These are phyloP conservation scores for Baorangia bicolor DNA, from an alignment of 768 basidiomycete species.

Conservation along the genomic window DNA sequence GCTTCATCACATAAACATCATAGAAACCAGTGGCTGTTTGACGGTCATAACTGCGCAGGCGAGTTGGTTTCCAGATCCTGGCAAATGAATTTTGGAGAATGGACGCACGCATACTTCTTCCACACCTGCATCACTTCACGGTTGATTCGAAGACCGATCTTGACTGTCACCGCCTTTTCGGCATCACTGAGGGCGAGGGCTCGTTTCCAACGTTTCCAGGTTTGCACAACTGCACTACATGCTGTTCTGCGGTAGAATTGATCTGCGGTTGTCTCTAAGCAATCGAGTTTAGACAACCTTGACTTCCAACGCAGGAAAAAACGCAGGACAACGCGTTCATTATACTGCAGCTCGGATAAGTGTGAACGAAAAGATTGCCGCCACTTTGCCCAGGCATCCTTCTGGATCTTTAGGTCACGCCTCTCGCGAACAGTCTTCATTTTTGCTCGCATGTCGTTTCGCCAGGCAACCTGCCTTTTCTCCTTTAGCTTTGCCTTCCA, in stretches of 20 bases:
- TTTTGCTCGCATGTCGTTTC: constrained; percentile 66
- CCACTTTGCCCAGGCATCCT: constrained; percentile 68
- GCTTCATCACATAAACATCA: constrained; percentile 43
- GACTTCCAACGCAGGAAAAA: constrained; percentile 56
- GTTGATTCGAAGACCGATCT: constrained; percentile 49
- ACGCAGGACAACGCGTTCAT: constrained; percentile 41
- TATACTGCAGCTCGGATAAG: constrained; percentile 52
- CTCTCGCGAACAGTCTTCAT: constrained; percentile 63
- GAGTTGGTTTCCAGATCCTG: constrained; percentile 3
- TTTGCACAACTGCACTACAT: constrained; percentile 37
- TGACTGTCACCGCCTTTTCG: constrained; percentile 45
- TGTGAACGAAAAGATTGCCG: constrained; percentile 52
- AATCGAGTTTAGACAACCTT: constrained; percentile 39
- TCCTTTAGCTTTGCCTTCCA: constrained; percentile 61
- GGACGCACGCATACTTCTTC: constrained; percentile 55
- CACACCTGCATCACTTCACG: constrained; percentile 50
- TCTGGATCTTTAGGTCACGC: constrained; percentile 51
- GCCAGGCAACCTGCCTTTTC: constrained; percentile 59
- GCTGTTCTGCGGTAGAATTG: constrained; percentile 41
- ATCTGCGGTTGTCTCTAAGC: constrained; percentile 51
- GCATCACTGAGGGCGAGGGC: constrained; percentile 42
- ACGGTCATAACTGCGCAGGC: constrained; percentile 40
- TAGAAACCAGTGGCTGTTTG: constrained; percentile 45
- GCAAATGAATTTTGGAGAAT: not conserved
- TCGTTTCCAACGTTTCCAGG: constrained; percentile 61